A percentile compares a stretch with the other conserved stretches of the same genome.
phyloP scores from a whole-genome alignment of 495 filamentous ascomycete species.

The Talaromyces stipitatus region DNA sequence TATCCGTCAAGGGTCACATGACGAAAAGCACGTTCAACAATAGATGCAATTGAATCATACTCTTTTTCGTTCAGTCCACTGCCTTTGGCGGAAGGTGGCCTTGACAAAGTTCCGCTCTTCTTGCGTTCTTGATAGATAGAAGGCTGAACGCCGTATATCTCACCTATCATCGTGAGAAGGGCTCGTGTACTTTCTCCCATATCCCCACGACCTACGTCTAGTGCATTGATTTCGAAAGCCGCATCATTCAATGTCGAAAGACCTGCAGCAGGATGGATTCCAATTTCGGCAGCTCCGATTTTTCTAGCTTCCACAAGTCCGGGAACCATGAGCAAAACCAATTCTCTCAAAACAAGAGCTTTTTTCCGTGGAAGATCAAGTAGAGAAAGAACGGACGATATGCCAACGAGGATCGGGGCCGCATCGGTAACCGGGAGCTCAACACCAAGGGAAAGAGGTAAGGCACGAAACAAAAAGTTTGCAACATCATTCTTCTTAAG shows the following conservation, averaged over 20 bases:
- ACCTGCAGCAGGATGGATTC: constrained; percentile 88
- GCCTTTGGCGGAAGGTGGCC: neutral
- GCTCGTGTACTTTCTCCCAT: constrained; percentile 64
- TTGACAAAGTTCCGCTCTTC: constrained; percentile 11
- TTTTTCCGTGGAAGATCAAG: constrained; percentile 80
- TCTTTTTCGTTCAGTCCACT: constrained; percentile 8
- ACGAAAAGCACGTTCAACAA: constrained; percentile 36
- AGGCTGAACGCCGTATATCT: constrained; percentile 40
- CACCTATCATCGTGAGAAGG: constrained; percentile 47
- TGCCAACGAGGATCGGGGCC: constrained; percentile 71
- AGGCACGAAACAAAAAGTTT: constrained; percentile 60
- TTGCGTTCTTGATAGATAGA: constrained; percentile 30
- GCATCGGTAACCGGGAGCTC: constrained; percentile 65
- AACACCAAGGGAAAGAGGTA: constrained; percentile 50
- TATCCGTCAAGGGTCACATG: constrained; percentile 32
- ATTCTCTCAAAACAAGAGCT: constrained; percentile 74
- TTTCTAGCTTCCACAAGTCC: constrained; percentile 89
- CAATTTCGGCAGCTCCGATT: constrained; percentile 85
- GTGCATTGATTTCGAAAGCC: constrained; percentile 48
- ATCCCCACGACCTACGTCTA: constrained; percentile 69
- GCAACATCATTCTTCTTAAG: constrained; percentile 58
- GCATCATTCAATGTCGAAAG: constrained; percentile 54
- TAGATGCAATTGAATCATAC: constrained; percentile 35
- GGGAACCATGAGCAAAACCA: constrained; percentile 73
- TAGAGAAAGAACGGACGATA: constrained; percentile 69